Conservation (phyloP, 2,329 filamentous ascomycete species). For the Trichophyton benhamiae region DNA sequence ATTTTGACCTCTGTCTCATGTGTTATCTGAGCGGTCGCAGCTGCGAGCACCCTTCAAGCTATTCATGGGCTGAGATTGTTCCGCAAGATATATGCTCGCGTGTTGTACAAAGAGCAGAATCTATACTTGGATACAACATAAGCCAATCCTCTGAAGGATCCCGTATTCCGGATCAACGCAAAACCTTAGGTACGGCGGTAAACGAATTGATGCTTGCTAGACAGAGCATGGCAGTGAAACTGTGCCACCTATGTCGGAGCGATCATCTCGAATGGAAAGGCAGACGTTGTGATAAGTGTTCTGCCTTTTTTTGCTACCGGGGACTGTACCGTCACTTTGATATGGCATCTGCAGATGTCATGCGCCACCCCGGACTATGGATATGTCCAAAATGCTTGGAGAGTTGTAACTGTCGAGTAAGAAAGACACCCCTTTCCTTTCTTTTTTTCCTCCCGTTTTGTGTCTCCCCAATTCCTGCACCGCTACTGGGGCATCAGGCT, state of each 20-base stretch:
- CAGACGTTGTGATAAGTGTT: constrained; percentile 22
- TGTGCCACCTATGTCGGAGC: constrained; percentile 28
- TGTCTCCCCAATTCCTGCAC: neutral
- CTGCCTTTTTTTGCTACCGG: constrained; percentile 27
- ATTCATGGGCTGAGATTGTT: constrained; percentile 25
- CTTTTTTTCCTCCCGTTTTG: neutral
- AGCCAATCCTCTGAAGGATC: constrained; percentile 11
- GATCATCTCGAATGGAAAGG: constrained; percentile 27
- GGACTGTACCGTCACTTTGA: constrained; percentile 28
- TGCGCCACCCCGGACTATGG: constrained; percentile 22
- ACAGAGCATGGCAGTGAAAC: constrained; percentile 14
- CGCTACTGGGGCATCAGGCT: neutral
- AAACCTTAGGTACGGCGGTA: constrained; percentile 20
- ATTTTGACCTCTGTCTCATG: constrained; percentile 26
- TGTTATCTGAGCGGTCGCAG: constrained; percentile 27
- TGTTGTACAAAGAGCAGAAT: constrained; percentile 18
- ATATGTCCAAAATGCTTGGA: constrained; percentile 25
- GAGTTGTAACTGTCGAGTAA: constrained; percentile 24
- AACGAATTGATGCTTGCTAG: constrained; percentile 22
- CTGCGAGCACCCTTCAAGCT: constrained; percentile 24
- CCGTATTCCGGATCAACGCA: constrained; percentile 5
- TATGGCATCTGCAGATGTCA: constrained; percentile 21
- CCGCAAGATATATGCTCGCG: constrained; percentile 19
- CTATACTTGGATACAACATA: constrained; percentile 13
- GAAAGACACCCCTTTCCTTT: neutral